These are phyloP conservation scores for Metschnikowia rubicola DNA, from an alignment of 805 yeast genomes.

Conservation along the genomic window DNA sequence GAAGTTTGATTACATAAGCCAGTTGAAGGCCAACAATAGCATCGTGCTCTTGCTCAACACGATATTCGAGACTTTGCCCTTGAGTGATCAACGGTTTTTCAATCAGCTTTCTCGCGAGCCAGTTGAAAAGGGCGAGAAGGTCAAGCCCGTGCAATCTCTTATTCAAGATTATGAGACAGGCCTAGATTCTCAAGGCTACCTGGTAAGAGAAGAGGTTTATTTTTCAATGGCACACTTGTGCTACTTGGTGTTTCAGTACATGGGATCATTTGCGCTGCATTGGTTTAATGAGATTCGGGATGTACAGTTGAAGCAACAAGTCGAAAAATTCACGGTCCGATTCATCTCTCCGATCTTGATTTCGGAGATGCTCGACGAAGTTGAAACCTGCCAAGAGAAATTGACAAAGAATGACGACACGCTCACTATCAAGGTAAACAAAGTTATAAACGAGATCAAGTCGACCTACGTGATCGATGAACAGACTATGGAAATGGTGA, in stretches of 20 bases:
- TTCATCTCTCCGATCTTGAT: slow-evolving; percentile 65
- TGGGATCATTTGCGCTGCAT: slow-evolving; percentile 55
- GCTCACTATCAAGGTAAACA: slow-evolving; percentile 59
- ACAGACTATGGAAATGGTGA: slow-evolving; percentile 75
- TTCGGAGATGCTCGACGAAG: slow-evolving; percentile 50
- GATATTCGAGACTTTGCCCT: slow-evolving; percentile 52
- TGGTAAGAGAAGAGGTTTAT: slow-evolving; percentile 30
- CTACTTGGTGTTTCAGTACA: slow-evolving; percentile 45
- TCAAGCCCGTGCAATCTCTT: slow-evolving; percentile 14
- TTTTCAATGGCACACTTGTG: slow-evolving; percentile 48
- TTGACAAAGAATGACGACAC: slow-evolving; percentile 37
- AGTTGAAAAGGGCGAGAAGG: slow-evolving; percentile 13
- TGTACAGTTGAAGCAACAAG: slow-evolving; percentile 53
- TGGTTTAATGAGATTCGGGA: slow-evolving; percentile 76
- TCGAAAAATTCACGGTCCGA: slow-evolving; percentile 61
- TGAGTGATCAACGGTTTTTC: slow-evolving; percentile 23
- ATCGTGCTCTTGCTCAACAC: slow-evolving; percentile 55
- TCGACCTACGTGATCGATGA: slow-evolving; percentile 80
- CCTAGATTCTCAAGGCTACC: slow-evolving; percentile 21
- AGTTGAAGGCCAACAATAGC: slow-evolving; percentile 46
- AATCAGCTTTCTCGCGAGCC: slow-evolving; percentile 17
- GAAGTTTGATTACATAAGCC: slow-evolving; percentile 56
- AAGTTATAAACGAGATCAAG: slow-evolving; percentile 61
- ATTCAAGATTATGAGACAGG: slow-evolving; percentile 22
- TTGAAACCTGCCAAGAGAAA: slow-evolving; percentile 39